phyloP scores from a whole-genome alignment of 345 rosid species.

The Hibiscus syriacus region DNA sequence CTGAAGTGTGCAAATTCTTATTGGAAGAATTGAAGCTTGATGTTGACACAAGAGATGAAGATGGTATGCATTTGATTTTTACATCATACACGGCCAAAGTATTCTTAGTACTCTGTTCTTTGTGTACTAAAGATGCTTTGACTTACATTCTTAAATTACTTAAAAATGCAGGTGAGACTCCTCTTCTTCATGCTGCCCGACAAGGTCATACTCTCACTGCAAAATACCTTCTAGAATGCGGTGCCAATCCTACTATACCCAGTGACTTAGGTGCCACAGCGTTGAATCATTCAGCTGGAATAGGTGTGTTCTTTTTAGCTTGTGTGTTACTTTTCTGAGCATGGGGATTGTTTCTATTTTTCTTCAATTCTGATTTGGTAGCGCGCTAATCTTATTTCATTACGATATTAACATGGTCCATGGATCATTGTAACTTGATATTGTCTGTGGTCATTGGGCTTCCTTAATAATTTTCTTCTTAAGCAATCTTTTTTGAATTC shows the following conservation, averaged over 20 bases:
- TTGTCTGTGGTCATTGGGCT: no score
- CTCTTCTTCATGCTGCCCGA: slow-evolving; percentile 86
- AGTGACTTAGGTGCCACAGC: slow-evolving; percentile 86
- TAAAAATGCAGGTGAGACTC: slow-evolving; percentile 68
- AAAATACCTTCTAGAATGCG: slow-evolving; percentile 69
- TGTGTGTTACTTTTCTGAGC: not conserved
- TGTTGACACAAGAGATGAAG: slow-evolving; percentile 64
- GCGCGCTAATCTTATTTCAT: no score
- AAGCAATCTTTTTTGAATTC: no score
- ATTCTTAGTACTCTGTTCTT: not conserved
- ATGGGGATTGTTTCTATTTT: no score
- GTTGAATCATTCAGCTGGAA: slow-evolving; percentile 84
- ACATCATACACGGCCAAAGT: not conserved
- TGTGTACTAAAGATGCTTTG: not conserved
- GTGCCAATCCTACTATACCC: slow-evolving; percentile 63
- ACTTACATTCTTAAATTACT: slow-evolving; percentile 9
- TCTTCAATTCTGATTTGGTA: no score
- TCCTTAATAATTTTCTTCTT: no score
- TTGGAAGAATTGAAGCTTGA: slow-evolving; percentile 73
- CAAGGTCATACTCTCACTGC: slow-evolving; percentile 75
- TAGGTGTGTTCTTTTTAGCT: slow-evolving; percentile 32
- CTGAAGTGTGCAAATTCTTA: slow-evolving; percentile 72
- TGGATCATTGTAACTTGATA: no score
- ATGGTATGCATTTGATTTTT: slow-evolving; percentile 38
- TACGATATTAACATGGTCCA: no score